Evolutionary conservation across 495 filamentous ascomycete species (phyloP).

Genomic region (Penicillium psychrofluorescens): DNA sequence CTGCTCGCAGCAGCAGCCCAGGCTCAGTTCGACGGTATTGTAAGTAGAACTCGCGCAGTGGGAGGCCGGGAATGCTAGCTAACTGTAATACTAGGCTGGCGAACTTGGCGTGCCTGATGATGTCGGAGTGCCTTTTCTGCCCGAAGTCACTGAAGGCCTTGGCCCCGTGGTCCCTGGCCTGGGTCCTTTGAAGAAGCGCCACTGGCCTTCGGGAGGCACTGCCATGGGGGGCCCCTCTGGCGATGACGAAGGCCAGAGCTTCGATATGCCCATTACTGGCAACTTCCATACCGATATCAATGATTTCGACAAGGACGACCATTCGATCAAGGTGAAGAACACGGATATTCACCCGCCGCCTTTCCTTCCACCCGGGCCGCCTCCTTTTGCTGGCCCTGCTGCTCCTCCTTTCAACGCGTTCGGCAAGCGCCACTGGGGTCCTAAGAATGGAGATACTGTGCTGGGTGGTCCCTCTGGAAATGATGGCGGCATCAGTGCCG

Average conservation of each 20-base stretch:
- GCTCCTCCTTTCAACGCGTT: too few relatives aligned
- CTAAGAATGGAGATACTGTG: too few relatives aligned
- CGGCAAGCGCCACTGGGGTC: too few relatives aligned
- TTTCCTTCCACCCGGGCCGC: not conserved
- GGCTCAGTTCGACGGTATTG: conserved; percentile 17
- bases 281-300: conserved; percentile 11
- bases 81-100: too few relatives aligned
- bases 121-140: not conserved
- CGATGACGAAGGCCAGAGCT: conserved; percentile 22
- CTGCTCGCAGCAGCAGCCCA: conserved; percentile 29
- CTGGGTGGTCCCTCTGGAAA: too few relatives aligned
- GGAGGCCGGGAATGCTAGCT: not conserved
- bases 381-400: not conserved
- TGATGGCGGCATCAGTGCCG: too few relatives aligned
- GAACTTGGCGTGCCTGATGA: too few relatives aligned
- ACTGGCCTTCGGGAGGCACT: conserved; percentile 9
- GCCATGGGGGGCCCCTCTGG: conserved; percentile 19
- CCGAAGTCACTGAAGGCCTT: not conserved
- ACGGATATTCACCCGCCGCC: conserved; percentile 8
- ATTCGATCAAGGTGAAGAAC: conserved; percentile 21
- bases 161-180: conserved; percentile 2
- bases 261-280: conserved; percentile 16
- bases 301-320: conserved; percentile 21
- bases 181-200: conserved; percentile 14
- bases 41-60: not conserved